These are phyloP conservation scores for Closterium sp. DNA, from an alignment of 139 green algal genomes.

Conservation along the genomic window DNA sequence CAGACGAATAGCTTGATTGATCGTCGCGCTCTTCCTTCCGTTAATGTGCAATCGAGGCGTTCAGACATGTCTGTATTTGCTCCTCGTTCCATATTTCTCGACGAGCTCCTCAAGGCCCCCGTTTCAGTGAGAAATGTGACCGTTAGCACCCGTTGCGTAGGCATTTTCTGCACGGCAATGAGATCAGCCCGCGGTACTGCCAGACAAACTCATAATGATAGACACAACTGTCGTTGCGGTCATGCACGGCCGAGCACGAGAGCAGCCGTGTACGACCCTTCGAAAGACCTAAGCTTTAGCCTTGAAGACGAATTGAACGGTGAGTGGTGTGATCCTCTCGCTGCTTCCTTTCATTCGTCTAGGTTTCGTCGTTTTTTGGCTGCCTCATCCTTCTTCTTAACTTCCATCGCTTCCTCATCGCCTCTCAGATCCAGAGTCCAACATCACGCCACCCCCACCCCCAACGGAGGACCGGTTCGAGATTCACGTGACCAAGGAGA, in stretches of 20 bases:
- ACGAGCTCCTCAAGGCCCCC: not conserved
- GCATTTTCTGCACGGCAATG: not conserved
- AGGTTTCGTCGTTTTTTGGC: too few species aligned
- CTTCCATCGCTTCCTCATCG: not conserved
- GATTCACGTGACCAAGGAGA: conserved; percentile 32
- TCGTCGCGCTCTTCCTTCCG: not conserved
- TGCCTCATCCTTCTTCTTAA: not conserved
- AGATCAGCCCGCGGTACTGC: not conserved
- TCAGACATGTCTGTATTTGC: not conserved
- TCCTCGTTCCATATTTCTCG: not conserved
- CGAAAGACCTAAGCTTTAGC: not conserved
- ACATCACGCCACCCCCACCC: conserved; percentile 27
- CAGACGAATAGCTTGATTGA: not conserved
- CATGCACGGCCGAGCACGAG: not conserved
- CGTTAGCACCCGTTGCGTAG: not conserved
- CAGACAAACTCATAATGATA: not conserved
- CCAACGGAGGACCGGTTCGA: conserved; percentile 39
- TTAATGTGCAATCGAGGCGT: not conserved
- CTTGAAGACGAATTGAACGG: not conserved
- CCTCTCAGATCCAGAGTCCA: not conserved
- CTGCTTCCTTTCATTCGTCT: too few species aligned
- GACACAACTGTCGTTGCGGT: not conserved
- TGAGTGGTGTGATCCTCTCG: not conserved
- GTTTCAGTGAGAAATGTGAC: not conserved
- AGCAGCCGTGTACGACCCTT: not conserved